These are phyloP conservation scores for Myriosclerotinia duriaeana DNA, from an alignment of 2,329 filamentous ascomycete species.

Conservation along the genomic window DNA sequence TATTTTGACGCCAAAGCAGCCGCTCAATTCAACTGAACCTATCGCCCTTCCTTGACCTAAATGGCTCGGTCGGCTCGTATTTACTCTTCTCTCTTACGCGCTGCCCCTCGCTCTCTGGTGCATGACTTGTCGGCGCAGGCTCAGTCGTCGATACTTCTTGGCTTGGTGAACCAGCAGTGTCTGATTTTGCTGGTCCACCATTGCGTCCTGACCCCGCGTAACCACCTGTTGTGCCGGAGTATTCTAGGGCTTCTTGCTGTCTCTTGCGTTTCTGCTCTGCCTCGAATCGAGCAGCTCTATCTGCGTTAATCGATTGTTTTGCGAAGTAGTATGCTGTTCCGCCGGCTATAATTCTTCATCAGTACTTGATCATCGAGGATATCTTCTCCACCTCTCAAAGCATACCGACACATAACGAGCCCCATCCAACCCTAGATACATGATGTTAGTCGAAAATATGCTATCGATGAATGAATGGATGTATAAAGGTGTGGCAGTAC, in stretches of 20 bases:
- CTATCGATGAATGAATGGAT: conserved; percentile 15
- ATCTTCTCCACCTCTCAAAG: conserved; percentile 19
- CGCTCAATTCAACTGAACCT: conserved; percentile 62
- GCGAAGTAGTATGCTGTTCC: conserved; percentile 94
- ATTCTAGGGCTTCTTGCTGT: conserved; percentile 55
- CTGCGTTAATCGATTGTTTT: conserved; percentile 89
- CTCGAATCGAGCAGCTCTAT: conserved; percentile 71
- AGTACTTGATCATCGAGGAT: conserved; percentile 23
- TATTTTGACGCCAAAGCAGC: not conserved
- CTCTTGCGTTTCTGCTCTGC: conserved; percentile 61
- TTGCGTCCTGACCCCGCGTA: conserved; percentile 42
- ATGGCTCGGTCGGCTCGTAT: conserved; percentile 79
- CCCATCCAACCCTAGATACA: conserved; percentile 78
- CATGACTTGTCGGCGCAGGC: conserved; percentile 83
- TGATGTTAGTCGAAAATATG: conserved; percentile 30
- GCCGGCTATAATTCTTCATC: conserved; percentile 58
- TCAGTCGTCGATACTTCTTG: conserved; percentile 65
- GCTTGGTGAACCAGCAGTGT: conserved; percentile 62
- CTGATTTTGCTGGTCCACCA: conserved; percentile 56
- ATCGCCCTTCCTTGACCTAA: conserved; percentile 78
- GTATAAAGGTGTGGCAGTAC: conserved; percentile 44
- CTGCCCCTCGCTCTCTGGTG: conserved; percentile 68
- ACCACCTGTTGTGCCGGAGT: conserved; percentile 42
- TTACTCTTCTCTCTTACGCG: conserved; percentile 77
- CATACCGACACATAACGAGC: conserved; percentile 78